Evolutionary conservation across 768 basidiomycete genomes (phyloP), one percentile per base, ranked within the genome.

Genomic region (Naganishia antarctica): DNA sequence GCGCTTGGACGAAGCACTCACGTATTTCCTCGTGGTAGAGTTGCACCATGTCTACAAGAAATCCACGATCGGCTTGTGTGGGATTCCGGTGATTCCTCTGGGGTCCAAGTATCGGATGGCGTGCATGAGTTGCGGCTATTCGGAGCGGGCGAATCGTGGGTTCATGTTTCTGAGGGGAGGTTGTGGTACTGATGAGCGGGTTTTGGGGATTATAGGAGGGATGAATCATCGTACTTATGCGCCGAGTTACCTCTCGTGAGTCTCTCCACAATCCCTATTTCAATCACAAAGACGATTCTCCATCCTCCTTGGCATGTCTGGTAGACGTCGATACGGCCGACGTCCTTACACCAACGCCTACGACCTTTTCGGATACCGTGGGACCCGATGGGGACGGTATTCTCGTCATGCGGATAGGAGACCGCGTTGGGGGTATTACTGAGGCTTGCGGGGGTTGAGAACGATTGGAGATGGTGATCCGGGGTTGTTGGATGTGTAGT

Each of bases 121-220:
- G 18, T 51, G 50, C 50, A 12, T 51, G 11, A 28, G 21, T 29
- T 51, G 50, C 50, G 50, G 50, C 15, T 51, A 29, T 29, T 31
- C 50, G 29, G 50, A 51, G 15, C 49, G 49, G 31, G 25, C 25
- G 8, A 34, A 34, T 51, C 50, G 50, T 51, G 31, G 32, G 34
- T 37, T 37, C 8, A 7, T 15, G 34, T 37, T 37, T 7, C 15
- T 15, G 34, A 37, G 26, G 28, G 6, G 26, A 25, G 16, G 25
- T 29, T 11, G 25, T 16, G 32, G 11, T 3, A 32, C 31, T 51
- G 31, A 34, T 18, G 5, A 1, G n/a, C n/a, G n/a, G n/a, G n/a
- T n/a, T 21, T 34, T 31, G 21, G 31, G 16, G 15, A 32, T 34
- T 15, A 32, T 11, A 34, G 50, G 31, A n/a, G 28, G 31, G 2